These are phyloP conservation scores for Boechera retrofracta DNA, from an alignment of 345 rosid genomes.

Conservation along the genomic window DNA sequence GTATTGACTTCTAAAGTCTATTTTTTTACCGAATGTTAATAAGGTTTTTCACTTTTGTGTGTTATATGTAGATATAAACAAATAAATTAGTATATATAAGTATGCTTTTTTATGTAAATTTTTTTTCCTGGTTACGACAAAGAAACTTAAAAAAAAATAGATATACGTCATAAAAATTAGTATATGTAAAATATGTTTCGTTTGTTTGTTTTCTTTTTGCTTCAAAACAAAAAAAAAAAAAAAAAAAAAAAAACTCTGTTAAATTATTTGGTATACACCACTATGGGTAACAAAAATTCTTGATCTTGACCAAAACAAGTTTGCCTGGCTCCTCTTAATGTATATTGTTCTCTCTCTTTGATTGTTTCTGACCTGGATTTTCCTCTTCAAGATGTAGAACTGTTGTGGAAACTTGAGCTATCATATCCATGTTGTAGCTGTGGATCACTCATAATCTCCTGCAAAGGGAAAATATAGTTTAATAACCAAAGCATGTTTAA, in stretches of 20 bases:
- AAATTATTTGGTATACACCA: background rate
- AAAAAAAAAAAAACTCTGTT: background rate
- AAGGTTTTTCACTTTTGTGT: too few relatives aligned
- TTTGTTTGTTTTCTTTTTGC: too few relatives aligned
- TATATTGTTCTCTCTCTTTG: conserved; percentile 14
- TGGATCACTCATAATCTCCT: conserved; percentile 55
- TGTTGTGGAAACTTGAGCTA: conserved; percentile 36
- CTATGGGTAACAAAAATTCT: conserved; percentile 4
- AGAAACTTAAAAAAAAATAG: too few relatives aligned
- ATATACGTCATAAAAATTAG: too few relatives aligned
- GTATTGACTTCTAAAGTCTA: too few relatives aligned
- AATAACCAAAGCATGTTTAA: background rate
- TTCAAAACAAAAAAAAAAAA: background rate
- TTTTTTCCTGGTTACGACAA: too few relatives aligned
- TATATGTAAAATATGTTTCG: too few relatives aligned
- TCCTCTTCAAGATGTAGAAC: conserved; percentile 16
- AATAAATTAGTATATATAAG: too few relatives aligned
- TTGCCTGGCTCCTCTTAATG: background rate
- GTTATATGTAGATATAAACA: too few relatives aligned
- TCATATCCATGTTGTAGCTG: conserved; percentile 45
- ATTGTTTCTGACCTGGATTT: background rate
- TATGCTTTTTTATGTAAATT: too few relatives aligned
- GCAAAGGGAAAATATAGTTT: conserved; percentile 16
- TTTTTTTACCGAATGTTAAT: too few relatives aligned
- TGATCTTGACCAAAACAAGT: conserved; percentile 25